phyloP scores from a whole-genome alignment of 148 eudicot species.

The Linanthus parryae region DNA sequence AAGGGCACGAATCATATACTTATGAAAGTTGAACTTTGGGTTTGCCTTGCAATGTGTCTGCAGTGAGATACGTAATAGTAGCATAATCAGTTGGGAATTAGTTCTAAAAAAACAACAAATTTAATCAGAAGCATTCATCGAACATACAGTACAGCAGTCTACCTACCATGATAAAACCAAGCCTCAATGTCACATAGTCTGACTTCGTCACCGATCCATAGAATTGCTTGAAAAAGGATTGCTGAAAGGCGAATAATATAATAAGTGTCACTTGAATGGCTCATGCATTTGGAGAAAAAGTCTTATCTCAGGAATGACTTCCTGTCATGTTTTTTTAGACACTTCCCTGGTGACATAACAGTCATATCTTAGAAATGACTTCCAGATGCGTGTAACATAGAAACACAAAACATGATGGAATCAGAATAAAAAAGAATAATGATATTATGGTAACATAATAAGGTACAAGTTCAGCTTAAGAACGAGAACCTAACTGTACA shows the following conservation, averaged over 20 bases:
- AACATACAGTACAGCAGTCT: background rate
- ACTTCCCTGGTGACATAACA: no score
- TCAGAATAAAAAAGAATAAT: no score
- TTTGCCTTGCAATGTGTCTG: constrained; percentile 75
- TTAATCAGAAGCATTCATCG: background rate
- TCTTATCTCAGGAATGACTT: background rate
- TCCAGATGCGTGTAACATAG: no score
- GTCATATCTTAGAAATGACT: no score
- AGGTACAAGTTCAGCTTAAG: no score
- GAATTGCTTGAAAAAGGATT: constrained; percentile 73
- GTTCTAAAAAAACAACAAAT: background rate
- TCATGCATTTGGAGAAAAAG: background rate
- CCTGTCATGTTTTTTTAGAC: no score
- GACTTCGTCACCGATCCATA: constrained; percentile 77
- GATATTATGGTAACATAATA: no score
- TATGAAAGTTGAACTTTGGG: constrained; percentile 81
- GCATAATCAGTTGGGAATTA: background rate
- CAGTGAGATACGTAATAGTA: background rate
- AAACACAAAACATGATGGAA: no score
- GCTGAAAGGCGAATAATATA: constrained; percentile 23
- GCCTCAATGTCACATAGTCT: constrained; percentile 62
- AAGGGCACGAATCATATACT: constrained; percentile 83
- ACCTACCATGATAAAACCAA: constrained; percentile 67
- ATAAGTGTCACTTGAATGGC: background rate
- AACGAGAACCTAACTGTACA: no score